phyloP scores from a whole-genome alignment of 352 stramenopile species.

The Globisporangium mamillatum region DNA sequence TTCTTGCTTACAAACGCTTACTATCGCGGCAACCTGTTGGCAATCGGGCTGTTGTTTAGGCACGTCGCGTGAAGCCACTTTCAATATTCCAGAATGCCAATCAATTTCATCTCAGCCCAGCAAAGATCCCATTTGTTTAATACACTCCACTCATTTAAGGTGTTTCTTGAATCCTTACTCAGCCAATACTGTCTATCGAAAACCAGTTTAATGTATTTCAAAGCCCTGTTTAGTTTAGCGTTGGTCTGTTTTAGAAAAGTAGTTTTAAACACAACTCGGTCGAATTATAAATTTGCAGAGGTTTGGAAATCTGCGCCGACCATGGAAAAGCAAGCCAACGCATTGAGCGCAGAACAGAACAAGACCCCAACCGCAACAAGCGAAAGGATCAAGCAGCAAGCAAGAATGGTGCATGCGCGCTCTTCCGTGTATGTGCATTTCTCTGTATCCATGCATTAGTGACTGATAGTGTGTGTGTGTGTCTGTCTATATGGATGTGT shows the following conservation, averaged over 20 bases:
- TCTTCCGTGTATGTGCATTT: neutral
- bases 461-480: neutral
- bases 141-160: neutral
- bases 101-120: neutral
- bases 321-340: neutral
- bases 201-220: no score
- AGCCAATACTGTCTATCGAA: neutral
- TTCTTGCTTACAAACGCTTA: no score
- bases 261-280: neutral
- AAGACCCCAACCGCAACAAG: conserved; percentile 3
- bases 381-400: conserved; percentile 4
- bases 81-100: conserved; percentile 9
- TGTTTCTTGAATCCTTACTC: neutral
- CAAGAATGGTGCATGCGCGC: neutral
- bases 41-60: neutral
- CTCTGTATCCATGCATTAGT: neutral
- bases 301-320: neutral
- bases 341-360: neutral
- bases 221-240: neutral
- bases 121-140: conserved; percentile 6
- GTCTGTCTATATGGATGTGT: neutral
- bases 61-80: neutral
- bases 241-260: neutral
- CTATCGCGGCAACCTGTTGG: neutral
- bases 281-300: neutral